Conservation (phyloP, 2,329 filamentous ascomycete species). For the Curvularia sp. region DNA sequence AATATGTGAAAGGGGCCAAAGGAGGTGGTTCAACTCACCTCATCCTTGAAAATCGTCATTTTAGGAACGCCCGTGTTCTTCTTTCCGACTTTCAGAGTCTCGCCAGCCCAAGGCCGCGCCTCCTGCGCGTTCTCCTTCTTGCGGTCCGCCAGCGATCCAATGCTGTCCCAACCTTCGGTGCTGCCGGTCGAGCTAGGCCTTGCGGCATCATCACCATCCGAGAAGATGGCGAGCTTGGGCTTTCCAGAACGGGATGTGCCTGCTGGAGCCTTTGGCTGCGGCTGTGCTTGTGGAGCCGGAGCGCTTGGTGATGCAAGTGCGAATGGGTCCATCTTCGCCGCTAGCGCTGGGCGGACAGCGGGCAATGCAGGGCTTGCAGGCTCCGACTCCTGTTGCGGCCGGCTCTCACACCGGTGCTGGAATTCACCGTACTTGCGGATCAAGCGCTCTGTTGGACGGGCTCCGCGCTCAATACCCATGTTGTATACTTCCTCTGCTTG, state of each 20-base stretch:
- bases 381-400: slow-evolving; percentile 66
- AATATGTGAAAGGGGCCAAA: slow-evolving; percentile 51
- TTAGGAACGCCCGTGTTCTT: slow-evolving; percentile 79
- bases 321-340: slow-evolving; percentile 86
- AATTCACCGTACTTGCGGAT: slow-evolving; percentile 93
- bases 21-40: slow-evolving; percentile 70
- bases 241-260: slow-evolving; percentile 69
- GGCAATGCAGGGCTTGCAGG: slow-evolving; percentile 89
- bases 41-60: slow-evolving; percentile 92
- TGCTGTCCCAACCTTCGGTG: slow-evolving; percentile 87
- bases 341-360: slow-evolving; percentile 80
- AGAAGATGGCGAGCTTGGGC: slow-evolving; percentile 89
- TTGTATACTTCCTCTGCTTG: slow-evolving; percentile 96
- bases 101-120: slow-evolving; percentile 88
- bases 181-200: slow-evolving; percentile 63
- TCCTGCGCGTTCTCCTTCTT: slow-evolving; percentile 94
- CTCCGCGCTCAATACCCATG: slow-evolving; percentile 86
- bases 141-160: slow-evolving; percentile 82
- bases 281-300: slow-evolving; percentile 70
- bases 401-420: slow-evolving; percentile 75
- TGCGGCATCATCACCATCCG: slow-evolving; percentile 69
- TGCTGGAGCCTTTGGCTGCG: slow-evolving; percentile 53
- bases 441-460: slow-evolving; percentile 79
- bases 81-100: slow-evolving; percentile 86
- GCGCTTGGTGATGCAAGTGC: slow-evolving; percentile 55